Percentiles rank a stretch among this genome's conserved stretches.
Evolutionary conservation across 352 stramenopile species (phyloP).

Genomic region (Stephanocyclus meneghinianus): DNA sequence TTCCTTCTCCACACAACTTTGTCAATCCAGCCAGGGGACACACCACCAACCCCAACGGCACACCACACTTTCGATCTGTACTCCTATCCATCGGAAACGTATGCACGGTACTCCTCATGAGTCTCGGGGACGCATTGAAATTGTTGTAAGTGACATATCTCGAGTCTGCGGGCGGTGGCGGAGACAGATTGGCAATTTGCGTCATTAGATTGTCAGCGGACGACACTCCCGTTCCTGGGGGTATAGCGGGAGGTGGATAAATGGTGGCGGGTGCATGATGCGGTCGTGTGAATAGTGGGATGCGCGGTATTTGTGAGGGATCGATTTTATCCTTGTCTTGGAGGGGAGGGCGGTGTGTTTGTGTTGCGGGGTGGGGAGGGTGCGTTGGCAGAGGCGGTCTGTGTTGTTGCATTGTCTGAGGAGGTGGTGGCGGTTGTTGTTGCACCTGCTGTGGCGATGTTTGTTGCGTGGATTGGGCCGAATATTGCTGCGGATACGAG

Average conservation of each 20-base stretch:
- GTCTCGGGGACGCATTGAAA: constrained; percentile 57
- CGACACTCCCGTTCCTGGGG: constrained; percentile 1
- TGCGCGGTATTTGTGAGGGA: constrained; percentile 52
- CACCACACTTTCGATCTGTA: constrained; percentile 52
- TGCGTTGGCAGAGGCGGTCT: constrained; percentile 11
- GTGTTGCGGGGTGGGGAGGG: constrained; percentile 4
- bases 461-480: background rate
- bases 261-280: constrained; percentile 41
- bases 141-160: constrained; percentile 56
- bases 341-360: background rate
- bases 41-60: constrained; percentile 61
- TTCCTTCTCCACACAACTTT: constrained; percentile 28
- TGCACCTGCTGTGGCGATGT: constrained; percentile 4
- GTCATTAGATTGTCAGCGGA: constrained; percentile 33
- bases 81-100: constrained; percentile 55
- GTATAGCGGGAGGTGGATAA: constrained; percentile 24
- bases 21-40: constrained; percentile 57
- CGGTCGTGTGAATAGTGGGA: constrained; percentile 55
- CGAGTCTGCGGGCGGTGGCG: constrained; percentile 48
- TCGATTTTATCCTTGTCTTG: constrained; percentile 53
- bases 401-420: constrained; percentile 15
- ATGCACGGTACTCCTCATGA: constrained; percentile 65
- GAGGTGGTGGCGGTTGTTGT: background rate
- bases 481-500: background rate
- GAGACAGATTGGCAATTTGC: background rate